phyloP scores from a whole-genome alignment of 495 filamentous ascomycete genomes.

The Saxophila tyrrhenica region DNA sequence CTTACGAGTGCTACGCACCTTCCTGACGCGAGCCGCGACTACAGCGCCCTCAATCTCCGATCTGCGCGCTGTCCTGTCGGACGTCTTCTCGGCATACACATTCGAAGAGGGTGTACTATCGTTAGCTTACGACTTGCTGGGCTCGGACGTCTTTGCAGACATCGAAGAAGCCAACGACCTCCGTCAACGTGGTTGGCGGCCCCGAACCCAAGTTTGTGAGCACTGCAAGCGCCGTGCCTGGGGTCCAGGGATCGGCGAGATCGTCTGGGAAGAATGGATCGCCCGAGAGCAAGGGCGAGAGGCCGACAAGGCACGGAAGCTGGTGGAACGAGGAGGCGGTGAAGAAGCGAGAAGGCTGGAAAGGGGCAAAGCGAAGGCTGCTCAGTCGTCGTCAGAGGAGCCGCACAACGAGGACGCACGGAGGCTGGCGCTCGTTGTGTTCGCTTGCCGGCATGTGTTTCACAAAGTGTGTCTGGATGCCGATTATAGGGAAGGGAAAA shows the following conservation, averaged over 20 bases:
- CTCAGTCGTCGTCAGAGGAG: conserved; percentile 1
- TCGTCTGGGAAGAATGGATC: conserved; percentile 75
- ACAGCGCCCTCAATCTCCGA: conserved; percentile 81
- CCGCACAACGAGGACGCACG: conserved; percentile 9
- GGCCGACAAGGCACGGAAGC: conserved; percentile 17
- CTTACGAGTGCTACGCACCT: conserved; percentile 77
- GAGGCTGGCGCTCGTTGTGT: conserved; percentile 27
- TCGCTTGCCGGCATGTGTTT: conserved; percentile 32
- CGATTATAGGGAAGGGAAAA: conserved; percentile 3
- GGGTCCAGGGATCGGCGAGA: conserved; percentile 73
- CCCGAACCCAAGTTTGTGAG: conserved; percentile 75
- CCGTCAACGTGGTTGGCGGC: conserved; percentile 82
- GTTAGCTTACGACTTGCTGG: conserved; percentile 75
- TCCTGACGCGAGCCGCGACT: conserved; percentile 69
- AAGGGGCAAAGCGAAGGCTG: conserved; percentile 22
- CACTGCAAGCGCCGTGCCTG: conserved; percentile 72
- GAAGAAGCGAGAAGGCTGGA: conserved; percentile 13
- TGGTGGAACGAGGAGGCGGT: conserved; percentile 14
- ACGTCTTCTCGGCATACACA: conserved; percentile 88
- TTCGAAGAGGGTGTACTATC: conserved; percentile 82
- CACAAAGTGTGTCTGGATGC: conserved; percentile 28
- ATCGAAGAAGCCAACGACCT: conserved; percentile 63
- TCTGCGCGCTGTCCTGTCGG: conserved; percentile 68
- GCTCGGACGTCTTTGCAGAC: conserved; percentile 79
- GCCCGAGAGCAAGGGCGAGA: conserved; percentile 41